phyloP scores from a whole-genome alignment of 139 green algal species.

The Closterium sp. region DNA sequence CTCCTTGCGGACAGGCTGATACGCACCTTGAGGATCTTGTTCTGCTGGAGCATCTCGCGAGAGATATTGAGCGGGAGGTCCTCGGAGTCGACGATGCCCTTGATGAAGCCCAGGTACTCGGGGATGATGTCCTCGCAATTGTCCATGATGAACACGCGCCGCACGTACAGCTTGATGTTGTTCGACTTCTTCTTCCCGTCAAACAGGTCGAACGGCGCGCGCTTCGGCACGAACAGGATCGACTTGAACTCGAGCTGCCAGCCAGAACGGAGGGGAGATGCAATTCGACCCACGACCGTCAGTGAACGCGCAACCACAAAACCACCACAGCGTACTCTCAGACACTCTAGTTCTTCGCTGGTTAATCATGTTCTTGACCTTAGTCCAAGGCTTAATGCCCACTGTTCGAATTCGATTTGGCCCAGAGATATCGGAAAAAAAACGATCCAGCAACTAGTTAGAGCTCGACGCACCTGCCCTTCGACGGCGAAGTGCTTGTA shows the following conservation, averaged over 20 bases:
- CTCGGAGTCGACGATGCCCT: slow-evolving; percentile 98
- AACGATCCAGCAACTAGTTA: neutral
- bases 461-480: slow-evolving; percentile 53
- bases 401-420: too few species aligned
- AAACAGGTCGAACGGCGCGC: slow-evolving; percentile 99
- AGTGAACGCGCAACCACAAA: too few species aligned
- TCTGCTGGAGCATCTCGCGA: slow-evolving; percentile 99
- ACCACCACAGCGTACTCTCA: too few species aligned
- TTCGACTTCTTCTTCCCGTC: slow-evolving; percentile 91
- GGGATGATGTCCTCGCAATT: slow-evolving; percentile 99
- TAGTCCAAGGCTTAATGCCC: too few species aligned
- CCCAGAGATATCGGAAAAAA: neutral
- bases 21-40: slow-evolving; percentile 98
- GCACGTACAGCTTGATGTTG: slow-evolving; percentile 99
- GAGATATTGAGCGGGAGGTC: slow-evolving; percentile 99
- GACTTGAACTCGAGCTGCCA: slow-evolving; percentile 98
- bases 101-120: slow-evolving; percentile 94
- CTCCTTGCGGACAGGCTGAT: too few species aligned
- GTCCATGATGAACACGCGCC: slow-evolving; percentile 99
- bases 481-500: slow-evolving; percentile 98
- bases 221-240: slow-evolving; percentile 86
- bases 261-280: too few species aligned
- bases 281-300: too few species aligned
- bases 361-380: too few species aligned
- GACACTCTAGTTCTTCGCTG: too few species aligned